Evolutionary conservation across 78 protist species (phyloP).

Genomic region (Anaeramoeba flamelloides): DNA sequence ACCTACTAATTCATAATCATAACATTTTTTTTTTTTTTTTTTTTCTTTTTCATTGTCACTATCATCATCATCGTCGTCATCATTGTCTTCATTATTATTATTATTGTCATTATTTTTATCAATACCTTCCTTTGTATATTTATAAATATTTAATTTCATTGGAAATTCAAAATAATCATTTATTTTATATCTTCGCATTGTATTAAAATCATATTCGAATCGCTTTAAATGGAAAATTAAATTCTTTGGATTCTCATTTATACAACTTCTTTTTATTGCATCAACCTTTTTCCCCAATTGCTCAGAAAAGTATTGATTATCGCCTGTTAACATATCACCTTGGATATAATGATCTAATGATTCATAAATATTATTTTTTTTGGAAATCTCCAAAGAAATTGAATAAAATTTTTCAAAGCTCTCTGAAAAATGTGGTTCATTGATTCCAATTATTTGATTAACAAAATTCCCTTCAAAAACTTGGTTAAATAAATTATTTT

Average conservation of each 20-base stretch:
- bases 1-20: no score
- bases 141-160: not conserved
- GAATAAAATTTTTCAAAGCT: not conserved
- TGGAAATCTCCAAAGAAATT: not conserved
- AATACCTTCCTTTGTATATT: not conserved
- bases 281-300: slow-evolving; percentile 12
- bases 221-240: slow-evolving; percentile 36
- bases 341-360: slow-evolving; percentile 20
- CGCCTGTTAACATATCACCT: slow-evolving; percentile 22
- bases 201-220: slow-evolving; percentile 9
- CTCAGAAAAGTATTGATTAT: slow-evolving; percentile 26
- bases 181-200: not conserved
- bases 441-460: not conserved
- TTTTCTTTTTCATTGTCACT: no score
- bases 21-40: no score
- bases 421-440: not conserved
- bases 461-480: not conserved
- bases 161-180: slow-evolving; percentile 1
- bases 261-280: slow-evolving; percentile 16
- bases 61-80: no score
- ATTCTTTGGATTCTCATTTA: slow-evolving; percentile 23
- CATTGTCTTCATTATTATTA: no score
- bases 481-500: not conserved
- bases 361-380: slow-evolving; percentile 14
- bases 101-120: no score